Evolutionary conservation across 148 eudicot genomes (phyloP), one percentile per base, ranked within the genome.

Genomic region (Selenicereus undatus): DNA sequence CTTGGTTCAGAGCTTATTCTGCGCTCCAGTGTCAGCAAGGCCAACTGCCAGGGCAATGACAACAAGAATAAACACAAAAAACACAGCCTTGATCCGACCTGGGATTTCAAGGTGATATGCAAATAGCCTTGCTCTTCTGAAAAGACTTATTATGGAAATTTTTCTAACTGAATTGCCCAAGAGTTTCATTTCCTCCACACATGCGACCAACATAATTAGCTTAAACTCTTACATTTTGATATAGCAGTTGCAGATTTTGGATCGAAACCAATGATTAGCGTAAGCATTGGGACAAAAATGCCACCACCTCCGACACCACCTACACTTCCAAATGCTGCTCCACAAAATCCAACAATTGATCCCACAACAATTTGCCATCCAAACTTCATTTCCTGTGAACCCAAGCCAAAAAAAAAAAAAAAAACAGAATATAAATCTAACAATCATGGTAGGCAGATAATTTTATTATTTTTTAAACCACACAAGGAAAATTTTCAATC

Each of bases 221-320:
- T 79, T 29, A n/a, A 62, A 51, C 35, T 27, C 98, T 89, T 86
- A 94, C 98, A 96, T 87, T 96, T 96, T 22, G 99, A 96, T 70
- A 93, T 88, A 79, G 99, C 99, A 79, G 99, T 93, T 10, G 97
- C 83, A 56, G 99, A 96, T 86, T 96, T 96, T 26, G 97, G 84
- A 87, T 96, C 99, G 78, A 96, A 96, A 36, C 98, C 99, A 52
- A 96, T 83, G 35, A 96, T 85, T 16, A 96, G 87, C 75, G 83
- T 85, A 76, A 96, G 97, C 99, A 96, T 96, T 35, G 99, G 99
- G 76, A 96, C 98, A 80, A 89, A 96, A 71, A 96, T 92, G 42
- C 99, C 99, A 76, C 99, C 99, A 70, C 99, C 99, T 18, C 99
- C 99, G 78, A 96, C 98, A 36, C 99, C 99, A 66, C 99, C 99